Evolutionary conservation across 108 stramenopile genomes (phyloP), one percentile per base, ranked within the genome.

Genomic region (Skeletonema potamos): DNA sequence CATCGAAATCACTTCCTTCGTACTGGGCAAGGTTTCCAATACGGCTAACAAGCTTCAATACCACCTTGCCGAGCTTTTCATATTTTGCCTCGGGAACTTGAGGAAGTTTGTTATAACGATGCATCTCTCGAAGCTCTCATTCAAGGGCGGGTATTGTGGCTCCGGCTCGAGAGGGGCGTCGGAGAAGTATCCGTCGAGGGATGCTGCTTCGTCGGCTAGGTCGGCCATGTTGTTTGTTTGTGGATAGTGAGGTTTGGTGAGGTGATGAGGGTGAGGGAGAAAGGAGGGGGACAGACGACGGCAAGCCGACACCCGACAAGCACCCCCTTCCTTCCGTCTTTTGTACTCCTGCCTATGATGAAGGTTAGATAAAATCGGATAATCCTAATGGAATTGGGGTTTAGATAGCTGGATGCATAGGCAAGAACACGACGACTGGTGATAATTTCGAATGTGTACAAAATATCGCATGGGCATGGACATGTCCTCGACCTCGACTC

Each of bases 131-230:
- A 92, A 91, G 9, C 74, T 68, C 46, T 88, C 84, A 29, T 76
- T 62, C 61, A 95, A 68, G 24, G 84, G 84, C 1, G 94, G 94
- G 51, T 92, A 92, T 13, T 84, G 62, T 28, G 91, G 91, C 59
- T 87, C 20, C 11, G 87, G 89, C 61, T 85, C 85, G 76, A 95
- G 72, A 12, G 90, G 87, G 27, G 87, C 67, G 66, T 95, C 94
- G 63, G 78, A 81, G 63, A 95, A 90, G 84, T 95, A 95, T 20
- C 91, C 94, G 74, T 92, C 91, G 62, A 92, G 84, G 56, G 81
- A 78, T 58, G 82, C 89, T 37, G 89, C 86, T 64, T 94, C 93
- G 36, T 78, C 87, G 20, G 84, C 87, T n/a, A 91, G 72, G 27
- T 20, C 46, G 44, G 36, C 64, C 56, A 41, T 61, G 74, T 62